These are phyloP conservation scores for Leishmania lainsoni DNA, from an alignment of 208 protist species.

Conservation along the genomic window DNA sequence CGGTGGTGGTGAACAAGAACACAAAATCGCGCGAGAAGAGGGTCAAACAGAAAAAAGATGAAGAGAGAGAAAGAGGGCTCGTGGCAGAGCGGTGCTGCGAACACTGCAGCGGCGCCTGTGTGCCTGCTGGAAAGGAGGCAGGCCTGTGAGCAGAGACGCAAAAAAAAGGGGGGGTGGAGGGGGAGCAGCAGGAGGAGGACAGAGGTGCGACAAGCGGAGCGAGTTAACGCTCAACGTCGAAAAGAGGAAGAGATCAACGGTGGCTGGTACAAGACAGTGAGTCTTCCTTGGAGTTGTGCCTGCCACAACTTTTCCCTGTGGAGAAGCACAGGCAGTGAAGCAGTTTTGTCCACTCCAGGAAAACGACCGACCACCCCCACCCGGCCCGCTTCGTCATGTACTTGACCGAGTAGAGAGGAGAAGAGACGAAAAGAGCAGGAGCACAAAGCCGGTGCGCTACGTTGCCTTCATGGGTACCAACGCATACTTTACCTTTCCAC, in stretches of 20 bases:
- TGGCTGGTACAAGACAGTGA: neutral
- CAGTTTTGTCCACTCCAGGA: too few relatives aligned
- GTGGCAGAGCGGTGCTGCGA: neutral
- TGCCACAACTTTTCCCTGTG: too few relatives aligned
- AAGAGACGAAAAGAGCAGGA: too few relatives aligned
- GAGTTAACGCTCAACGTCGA: neutral
- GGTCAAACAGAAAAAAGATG: neutral
- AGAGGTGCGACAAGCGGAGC: neutral
- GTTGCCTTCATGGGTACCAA: too few relatives aligned
- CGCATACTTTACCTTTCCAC: too few relatives aligned
- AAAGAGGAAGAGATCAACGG: neutral
- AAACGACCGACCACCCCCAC: too few relatives aligned
- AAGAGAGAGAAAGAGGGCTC: neutral
- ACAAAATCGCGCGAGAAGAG: neutral
- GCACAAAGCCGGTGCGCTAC: too few relatives aligned
- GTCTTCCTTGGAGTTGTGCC: neutral
- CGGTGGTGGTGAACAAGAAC: neutral
- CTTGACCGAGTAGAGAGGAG: too few relatives aligned
- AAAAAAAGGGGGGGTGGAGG: neutral
- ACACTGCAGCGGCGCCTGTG: neutral
- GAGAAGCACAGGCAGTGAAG: too few relatives aligned
- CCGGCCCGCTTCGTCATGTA: too few relatives aligned
- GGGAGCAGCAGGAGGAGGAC: too few relatives aligned
- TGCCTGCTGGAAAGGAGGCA: neutral
- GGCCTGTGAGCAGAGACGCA: neutral